These are phyloP conservation scores for Aspergillus fructus DNA, from an alignment of 2,329 filamentous ascomycete species.

Conservation along the genomic window DNA sequence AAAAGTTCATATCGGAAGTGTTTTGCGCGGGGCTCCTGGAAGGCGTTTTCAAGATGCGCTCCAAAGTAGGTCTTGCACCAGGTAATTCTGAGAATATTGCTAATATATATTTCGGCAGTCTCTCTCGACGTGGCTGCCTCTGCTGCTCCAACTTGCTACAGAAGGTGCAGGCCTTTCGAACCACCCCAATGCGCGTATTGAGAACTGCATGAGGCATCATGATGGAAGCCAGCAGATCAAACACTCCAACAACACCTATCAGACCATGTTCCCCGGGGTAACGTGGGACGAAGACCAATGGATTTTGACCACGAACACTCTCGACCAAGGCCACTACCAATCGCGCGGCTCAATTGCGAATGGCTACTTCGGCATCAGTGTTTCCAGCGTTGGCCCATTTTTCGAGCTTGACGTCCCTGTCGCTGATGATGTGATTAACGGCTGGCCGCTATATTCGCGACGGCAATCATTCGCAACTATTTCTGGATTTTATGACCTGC, in stretches of 20 bases:
- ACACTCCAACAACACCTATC: slow-evolving; percentile 37
- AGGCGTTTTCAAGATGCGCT: slow-evolving; percentile 15
- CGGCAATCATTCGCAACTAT: slow-evolving; percentile 68
- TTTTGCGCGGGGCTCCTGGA: not conserved
- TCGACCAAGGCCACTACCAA: slow-evolving; percentile 61
- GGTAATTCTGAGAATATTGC: not conserved
- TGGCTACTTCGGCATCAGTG: slow-evolving; percentile 64
- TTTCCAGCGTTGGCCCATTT: slow-evolving; percentile 63
- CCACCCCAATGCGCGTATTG: slow-evolving; percentile 17
- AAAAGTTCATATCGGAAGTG: not conserved
- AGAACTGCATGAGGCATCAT: not conserved
- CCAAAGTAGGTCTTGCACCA: slow-evolving; percentile 7
- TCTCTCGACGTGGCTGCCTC: slow-evolving; percentile 5
- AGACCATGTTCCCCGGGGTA: slow-evolving; percentile 53
- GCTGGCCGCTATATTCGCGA: slow-evolving; percentile 66
- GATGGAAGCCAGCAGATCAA: slow-evolving; percentile 6
- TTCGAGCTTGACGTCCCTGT: slow-evolving; percentile 57
- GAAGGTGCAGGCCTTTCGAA: not conserved
- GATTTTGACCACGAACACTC: slow-evolving; percentile 52
- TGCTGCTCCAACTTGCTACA: slow-evolving; percentile 11
- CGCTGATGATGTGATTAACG: slow-evolving; percentile 57
- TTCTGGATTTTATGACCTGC: slow-evolving; percentile 64
- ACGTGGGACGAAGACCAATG: slow-evolving; percentile 61
- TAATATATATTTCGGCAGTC: slow-evolving; percentile 5
- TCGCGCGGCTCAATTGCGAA: slow-evolving; percentile 61